Evolutionary conservation across 345 rosid species (phyloP), one percentile per base, ranked within the genome.

Genomic region (Psidium guajava): DNA sequence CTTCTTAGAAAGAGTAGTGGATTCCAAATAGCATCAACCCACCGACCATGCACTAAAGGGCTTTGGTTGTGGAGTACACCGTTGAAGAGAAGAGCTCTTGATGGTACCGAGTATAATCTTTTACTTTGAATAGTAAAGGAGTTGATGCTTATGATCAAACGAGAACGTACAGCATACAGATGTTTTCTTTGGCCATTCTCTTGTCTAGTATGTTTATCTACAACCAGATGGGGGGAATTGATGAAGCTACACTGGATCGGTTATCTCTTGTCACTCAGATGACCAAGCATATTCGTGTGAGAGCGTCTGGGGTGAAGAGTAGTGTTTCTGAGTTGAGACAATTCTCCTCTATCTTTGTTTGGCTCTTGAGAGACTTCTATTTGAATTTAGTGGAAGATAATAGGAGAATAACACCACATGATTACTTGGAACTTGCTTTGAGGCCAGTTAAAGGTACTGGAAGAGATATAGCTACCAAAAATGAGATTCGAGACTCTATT

Each of bases 11-110:
- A 97, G 86, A 95, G 98, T 86, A 98, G 96, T 89, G 99, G 99
- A 75, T 98, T 98, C 91, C 98, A 96, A 87, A 99, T 98, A 80
- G 99, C 99, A 59, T 93, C 99, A 50, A 95, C 99, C 83, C 98
- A 98, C 86, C 92, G 95, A 61, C 99, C 99, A 0, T 98, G 99
- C 88, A 98, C 99, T 0, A 98, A 98, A 87, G 99, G 99, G 74
- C 99, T 98, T 82, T 98, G 99, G 99, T 87, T 98, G 90, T 98
- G 99, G 99, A 98, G 99, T 89, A 91, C 99, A 84, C 98, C 99
- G 6, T 87, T 98, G 64, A 96, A 93, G 93, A 90, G 95, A 91
- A 95, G 92, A 86, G 93, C 98, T 87, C 97, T 98, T 82, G 99
- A 98, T 87, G 99, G 99, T 85, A 93, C 95, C 6, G 95, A 96